Evolutionary conservation across 129 eudicot genomes (phyloP).

Genomic region (Cynara cardunculus): DNA sequence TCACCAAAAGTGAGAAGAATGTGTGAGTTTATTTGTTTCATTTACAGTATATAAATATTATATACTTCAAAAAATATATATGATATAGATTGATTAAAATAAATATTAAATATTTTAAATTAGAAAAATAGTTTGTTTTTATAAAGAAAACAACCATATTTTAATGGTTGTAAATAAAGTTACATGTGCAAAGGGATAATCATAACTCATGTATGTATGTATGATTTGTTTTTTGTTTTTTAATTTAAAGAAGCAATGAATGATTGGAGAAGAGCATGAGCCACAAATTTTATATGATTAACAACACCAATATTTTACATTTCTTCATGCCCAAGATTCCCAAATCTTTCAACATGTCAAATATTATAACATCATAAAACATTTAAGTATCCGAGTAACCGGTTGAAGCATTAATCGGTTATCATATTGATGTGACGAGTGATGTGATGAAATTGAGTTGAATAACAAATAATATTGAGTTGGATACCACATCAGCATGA

Average conservation of each 20-base stretch:
- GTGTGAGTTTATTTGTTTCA: too few relatives aligned
- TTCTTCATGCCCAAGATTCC: constrained; percentile 27
- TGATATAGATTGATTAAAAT: too few relatives aligned
- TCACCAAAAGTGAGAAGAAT: too few relatives aligned
- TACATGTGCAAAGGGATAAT: constrained; percentile 31
- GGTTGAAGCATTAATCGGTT: too few relatives aligned
- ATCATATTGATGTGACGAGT: too few relatives aligned
- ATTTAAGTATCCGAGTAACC: too few relatives aligned
- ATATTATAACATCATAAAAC: too few relatives aligned
- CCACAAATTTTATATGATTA: constrained; percentile 28
- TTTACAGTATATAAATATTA: too few relatives aligned
- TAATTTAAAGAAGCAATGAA: constrained; percentile 22
- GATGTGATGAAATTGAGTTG: too few relatives aligned
- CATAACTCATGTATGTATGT: constrained; percentile 24
- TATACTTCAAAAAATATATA: too few relatives aligned
- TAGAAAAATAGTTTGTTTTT: not conserved
- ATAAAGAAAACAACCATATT: not conserved
- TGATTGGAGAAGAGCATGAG: constrained; percentile 31
- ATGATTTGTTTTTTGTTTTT: constrained; percentile 15
- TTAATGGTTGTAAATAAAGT: constrained; percentile 7
- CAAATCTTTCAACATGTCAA: constrained; percentile 22
- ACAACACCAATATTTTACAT: constrained; percentile 3
- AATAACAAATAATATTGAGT: too few relatives aligned
- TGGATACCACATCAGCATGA: too few relatives aligned
- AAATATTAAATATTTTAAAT: not conserved